phyloP scores from a whole-genome alignment of 225 moss, liverwort and hornwort species.

The Bryoerythrophyllum caledonicum region DNA sequence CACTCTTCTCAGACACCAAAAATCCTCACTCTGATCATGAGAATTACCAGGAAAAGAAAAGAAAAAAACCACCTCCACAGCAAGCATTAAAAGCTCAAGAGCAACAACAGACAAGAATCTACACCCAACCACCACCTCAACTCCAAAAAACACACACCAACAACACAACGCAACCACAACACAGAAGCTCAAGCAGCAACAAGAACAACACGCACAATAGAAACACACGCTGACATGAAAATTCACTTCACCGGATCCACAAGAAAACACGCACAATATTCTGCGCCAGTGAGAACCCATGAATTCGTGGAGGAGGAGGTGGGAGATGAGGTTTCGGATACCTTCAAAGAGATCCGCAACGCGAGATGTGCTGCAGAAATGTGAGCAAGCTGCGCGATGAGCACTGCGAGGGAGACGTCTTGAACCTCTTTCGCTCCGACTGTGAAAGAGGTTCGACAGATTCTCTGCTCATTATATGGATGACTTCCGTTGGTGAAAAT shows the following conservation, averaged over 20 bases:
- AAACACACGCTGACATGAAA: too few relatives aligned
- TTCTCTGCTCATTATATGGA: too few relatives aligned
- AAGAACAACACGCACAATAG: too few relatives aligned
- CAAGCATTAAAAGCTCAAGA: background rate
- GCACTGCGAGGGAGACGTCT: too few relatives aligned
- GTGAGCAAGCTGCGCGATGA: too few relatives aligned
- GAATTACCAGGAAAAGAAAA: background rate
- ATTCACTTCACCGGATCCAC: background rate
- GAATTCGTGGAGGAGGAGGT: too few relatives aligned
- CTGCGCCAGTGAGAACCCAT: background rate
- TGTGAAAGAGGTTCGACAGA: too few relatives aligned
- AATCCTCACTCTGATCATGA: background rate
- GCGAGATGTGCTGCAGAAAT: too few relatives aligned
- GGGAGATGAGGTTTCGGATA: background rate
- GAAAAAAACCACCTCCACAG: background rate
- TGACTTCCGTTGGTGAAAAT: too few relatives aligned
- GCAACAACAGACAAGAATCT: background rate
- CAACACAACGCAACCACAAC: too few relatives aligned
- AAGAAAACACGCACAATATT: background rate
- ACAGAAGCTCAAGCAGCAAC: background rate
- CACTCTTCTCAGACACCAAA: background rate
- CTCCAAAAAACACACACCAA: background rate
- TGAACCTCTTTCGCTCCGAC: too few relatives aligned
- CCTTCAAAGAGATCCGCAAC: background rate
- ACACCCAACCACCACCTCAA: too few relatives aligned